phyloP scores from a whole-genome alignment of 2,329 filamentous ascomycete species.

The Cordyceps militaris region DNA sequence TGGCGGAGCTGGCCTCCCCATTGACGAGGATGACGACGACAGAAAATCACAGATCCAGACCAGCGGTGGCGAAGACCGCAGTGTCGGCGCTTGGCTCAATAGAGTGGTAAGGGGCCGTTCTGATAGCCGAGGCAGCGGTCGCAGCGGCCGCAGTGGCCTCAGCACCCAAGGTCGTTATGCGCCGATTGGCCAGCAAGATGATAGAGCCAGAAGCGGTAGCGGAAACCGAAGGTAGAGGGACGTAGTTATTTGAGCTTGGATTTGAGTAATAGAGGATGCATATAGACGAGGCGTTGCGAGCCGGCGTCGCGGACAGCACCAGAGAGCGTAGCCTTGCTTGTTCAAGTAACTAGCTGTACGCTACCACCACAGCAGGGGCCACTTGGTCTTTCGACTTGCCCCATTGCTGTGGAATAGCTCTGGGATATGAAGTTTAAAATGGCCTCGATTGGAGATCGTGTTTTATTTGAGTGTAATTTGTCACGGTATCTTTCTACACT shows the following conservation, averaged over 20 bases:
- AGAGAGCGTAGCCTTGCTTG: neutral
- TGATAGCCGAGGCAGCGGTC: slow-evolving; percentile 30
- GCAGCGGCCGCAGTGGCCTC: slow-evolving; percentile 30
- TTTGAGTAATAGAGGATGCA: slow-evolving; percentile 15
- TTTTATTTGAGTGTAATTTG: neutral
- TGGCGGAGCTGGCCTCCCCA: slow-evolving; percentile 72
- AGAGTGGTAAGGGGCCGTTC: slow-evolving; percentile 34
- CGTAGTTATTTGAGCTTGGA: slow-evolving; percentile 31
- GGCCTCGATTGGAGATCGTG: neutral
- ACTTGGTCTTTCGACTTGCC: neutral
- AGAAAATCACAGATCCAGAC: slow-evolving; percentile 34
- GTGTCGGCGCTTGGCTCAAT: slow-evolving; percentile 45
- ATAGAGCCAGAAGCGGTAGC: slow-evolving; percentile 21
- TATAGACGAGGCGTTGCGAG: slow-evolving; percentile 1
- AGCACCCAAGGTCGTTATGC: slow-evolving; percentile 36
- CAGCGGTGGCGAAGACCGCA: slow-evolving; percentile 29
- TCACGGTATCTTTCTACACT: no score
- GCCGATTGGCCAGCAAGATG: slow-evolving; percentile 35
- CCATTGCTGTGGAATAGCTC: neutral
- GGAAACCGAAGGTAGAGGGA: slow-evolving; percentile 21
- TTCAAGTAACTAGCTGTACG: neutral
- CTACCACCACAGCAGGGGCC: neutral
- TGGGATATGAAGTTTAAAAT: neutral
- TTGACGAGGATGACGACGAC: slow-evolving; percentile 52
- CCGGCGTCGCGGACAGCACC: neutral